Evolutionary conservation across 257 asterid species (phyloP), one percentile per base, ranked within the genome.

Genomic region (Buddleja alternifolia): DNA sequence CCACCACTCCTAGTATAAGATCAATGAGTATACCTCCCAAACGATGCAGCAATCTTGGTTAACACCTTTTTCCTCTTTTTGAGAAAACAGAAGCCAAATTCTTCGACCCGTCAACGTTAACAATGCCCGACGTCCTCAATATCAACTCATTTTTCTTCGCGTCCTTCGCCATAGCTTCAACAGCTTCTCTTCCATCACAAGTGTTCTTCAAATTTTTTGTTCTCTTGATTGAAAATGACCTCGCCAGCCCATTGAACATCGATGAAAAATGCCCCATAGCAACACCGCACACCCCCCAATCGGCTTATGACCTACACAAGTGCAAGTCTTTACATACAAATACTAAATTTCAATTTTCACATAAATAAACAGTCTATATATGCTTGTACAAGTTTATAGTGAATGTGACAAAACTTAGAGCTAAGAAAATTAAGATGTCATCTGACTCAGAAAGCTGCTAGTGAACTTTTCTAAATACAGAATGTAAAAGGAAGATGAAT

Each of bases 1-100:
- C n/a, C n/a, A n/a, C n/a, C n/a, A n/a, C n/a, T n/a, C n/a, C n/a
- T n/a, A n/a, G n/a, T n/a, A n/a, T n/a, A n/a, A n/a, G n/a, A n/a
- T n/a, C n/a, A n/a, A n/a, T n/a, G n/a, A n/a, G 34, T 8, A 52
- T 87, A 92, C 98, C 96, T 93, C 97, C 96, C 97, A 93, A 59
- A 93, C 93, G 60, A 93, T 85, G 82, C 87, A 84, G 83, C 90
- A 82, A 70, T 93, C 97, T 80, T 93, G 98, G 63, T 90, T 88
- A 12, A 78, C 84, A n/a, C 97, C 96, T 77, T 93, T 90, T 84
- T 86, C 98, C 97, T 77, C 96, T 86, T 77, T 77, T 94, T 9
- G 98, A 87, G 82, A 69, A 89, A 66, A 91, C 85, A 55, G 95
- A 80, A 58, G 96, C 93, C 70, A 87, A 79, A 79, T 89, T 94